phyloP scores from a whole-genome alignment of 2,329 filamentous ascomycete genomes.

The Plenodomus tracheiphilus region DNA sequence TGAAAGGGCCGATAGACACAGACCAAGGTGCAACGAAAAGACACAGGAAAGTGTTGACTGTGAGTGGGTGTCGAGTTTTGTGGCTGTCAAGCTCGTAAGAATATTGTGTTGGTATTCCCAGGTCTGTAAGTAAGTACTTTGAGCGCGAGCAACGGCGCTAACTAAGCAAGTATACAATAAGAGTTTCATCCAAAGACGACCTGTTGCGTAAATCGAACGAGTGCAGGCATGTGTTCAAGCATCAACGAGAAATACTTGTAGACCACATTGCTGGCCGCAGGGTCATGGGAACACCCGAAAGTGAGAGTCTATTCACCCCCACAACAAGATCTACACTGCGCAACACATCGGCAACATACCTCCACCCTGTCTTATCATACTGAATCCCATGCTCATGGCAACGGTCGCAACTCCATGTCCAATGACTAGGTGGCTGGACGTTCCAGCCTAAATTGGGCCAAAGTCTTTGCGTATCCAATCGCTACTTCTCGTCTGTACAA shows the following conservation, averaged over 20 bases:
- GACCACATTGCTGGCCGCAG: conserved; percentile 1
- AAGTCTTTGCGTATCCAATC: too few species aligned
- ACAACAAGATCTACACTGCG: too few species aligned
- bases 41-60: conserved; percentile 5
- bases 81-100: conserved; percentile 2
- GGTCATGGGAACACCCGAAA: too few species aligned
- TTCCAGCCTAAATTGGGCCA: too few species aligned
- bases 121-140: conserved; percentile 3
- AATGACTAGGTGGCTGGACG: too few species aligned
- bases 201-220: neutral
- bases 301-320: too few species aligned
- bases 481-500: too few species aligned
- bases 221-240: neutral
- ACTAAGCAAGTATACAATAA: neutral
- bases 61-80: conserved; percentile 1
- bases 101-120: conserved; percentile 5
- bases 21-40: conserved; percentile 1
- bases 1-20: neutral
- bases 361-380: too few species aligned
- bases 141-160: conserved; percentile 1
- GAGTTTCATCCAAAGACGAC: neutral
- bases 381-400: too few species aligned
- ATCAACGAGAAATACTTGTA: conserved; percentile 1
- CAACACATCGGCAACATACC: too few species aligned
- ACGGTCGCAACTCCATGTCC: too few species aligned